Evolutionary conservation across 2,329 filamentous ascomycete genomes (phyloP), one percentile per base, ranked within the genome.

Genomic region (Westerdykella ornata): DNA sequence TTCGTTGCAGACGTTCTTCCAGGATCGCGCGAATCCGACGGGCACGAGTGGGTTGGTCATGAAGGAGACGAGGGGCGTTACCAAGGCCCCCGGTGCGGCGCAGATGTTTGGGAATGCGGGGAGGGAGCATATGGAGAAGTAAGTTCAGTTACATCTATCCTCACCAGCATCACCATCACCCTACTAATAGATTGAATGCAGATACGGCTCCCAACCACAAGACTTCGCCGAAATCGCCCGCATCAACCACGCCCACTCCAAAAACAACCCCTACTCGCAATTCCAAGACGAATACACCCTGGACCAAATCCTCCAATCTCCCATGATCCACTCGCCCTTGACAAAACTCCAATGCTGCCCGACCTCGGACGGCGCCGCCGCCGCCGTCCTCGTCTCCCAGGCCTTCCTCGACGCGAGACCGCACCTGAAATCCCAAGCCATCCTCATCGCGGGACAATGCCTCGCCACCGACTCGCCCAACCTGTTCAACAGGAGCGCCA

Each of bases 341-440:
- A 97, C 92, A 44, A 97, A 96, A 70, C 81, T 97, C n/a, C 92
- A 97, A 72, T 97, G 90, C 77, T 96, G 90, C 69, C 90, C 92
- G 1, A 97, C 90, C 1, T 94, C 88, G 0, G 92, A 97, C 66
- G 90, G 90, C 37, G 86, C 83, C 35, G 90, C 88, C 1, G 88
- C 92, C 1, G 87, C 86, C 12, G 82, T 97, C 22, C 72, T 98
- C 38, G 88, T 95, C 41, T 94, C 88, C 0, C 83, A 95, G 68
- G 77, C 76, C 36, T 97, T 96, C 76, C 78, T 97, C 41, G 84
- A 90, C 57, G 82, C 83, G 7, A 79, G 87, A 16, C 89, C 89
- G 1, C 81, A 94, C 56, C 79, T 96, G 44, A 82, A 81, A 60
- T 74, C 78, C 42, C 85, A 89, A 57, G 90, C 92, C n/a, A 72